A percentile compares a stretch with the other conserved stretches of the same genome.
phyloP scores from a whole-genome alignment of 306 rosid genomes.

The Coriaria nepalensis region DNA sequence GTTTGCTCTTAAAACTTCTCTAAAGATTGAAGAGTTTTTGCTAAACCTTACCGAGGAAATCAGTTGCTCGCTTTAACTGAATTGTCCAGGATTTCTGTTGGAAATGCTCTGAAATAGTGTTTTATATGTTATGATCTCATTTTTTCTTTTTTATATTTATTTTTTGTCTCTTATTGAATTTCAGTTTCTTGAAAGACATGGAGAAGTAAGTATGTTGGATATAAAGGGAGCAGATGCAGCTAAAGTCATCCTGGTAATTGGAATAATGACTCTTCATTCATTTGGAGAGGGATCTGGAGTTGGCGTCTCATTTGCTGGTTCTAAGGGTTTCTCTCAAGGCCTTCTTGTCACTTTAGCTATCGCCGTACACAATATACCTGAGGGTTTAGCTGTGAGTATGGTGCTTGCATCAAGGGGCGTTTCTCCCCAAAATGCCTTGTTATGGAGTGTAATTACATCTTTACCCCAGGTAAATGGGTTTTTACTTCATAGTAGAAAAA shows the following conservation, averaged over 20 bases:
- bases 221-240: slow-evolving; percentile 97
- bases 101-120: no score
- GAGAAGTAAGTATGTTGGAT: slow-evolving; percentile 97
- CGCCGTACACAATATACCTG: slow-evolving; percentile 97
- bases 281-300: slow-evolving; percentile 99
- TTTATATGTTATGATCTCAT: slow-evolving; percentile 11
- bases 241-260: slow-evolving; percentile 89
- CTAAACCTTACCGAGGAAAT: no score
- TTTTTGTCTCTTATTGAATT: slow-evolving; percentile 55
- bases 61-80: no score
- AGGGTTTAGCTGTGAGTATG: slow-evolving; percentile 99
- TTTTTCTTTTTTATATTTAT: slow-evolving; percentile 3
- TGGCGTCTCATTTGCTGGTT: slow-evolving; percentile 96
- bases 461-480: slow-evolving; percentile 64
- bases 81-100: no score
- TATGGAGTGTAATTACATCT: slow-evolving; percentile 97
- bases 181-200: slow-evolving; percentile 97
- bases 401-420: slow-evolving; percentile 96
- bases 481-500: neutral
- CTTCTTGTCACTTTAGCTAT: slow-evolving; percentile 94
- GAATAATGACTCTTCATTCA: slow-evolving; percentile 98
- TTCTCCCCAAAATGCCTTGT: slow-evolving; percentile 95
- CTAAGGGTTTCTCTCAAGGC: slow-evolving; percentile 95
- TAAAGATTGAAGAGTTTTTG: no score
- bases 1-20: no score